Evolutionary conservation across 2,329 filamentous ascomycete species (phyloP), one percentile per base, ranked within the genome.

Genomic region (Trichoderma lentiforme): DNA sequence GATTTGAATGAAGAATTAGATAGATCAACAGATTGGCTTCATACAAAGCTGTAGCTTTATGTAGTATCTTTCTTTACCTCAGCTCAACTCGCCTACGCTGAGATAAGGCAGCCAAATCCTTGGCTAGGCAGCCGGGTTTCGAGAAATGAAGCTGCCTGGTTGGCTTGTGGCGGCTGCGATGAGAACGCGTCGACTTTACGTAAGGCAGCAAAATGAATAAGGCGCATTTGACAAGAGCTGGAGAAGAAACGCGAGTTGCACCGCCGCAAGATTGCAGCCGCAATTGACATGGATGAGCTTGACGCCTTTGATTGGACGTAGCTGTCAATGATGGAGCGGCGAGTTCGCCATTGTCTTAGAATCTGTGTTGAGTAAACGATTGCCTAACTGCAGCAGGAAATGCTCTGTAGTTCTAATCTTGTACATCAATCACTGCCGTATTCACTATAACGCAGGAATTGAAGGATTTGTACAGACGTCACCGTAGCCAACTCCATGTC

Each of bases 121-220:
- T 30, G 9, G 32, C 21, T 43, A 71, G 68, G 68, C 68, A 71
- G 26, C 68, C 51, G 21, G 24, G n/a, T 43, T 58, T 28, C n/a
- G 2, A 8, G 53, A 34, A 69, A 64, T 39, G 21, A 24, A 64
- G 68, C 68, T 64, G 47, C 32, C 51, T 71, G 60, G 60, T 71
- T 70, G 67, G 67, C 11, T 70, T 30, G 26, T 70, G 67, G 58
- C 43, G 68, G 47, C 60, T 47, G n/a, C 32, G 18, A 36, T 28
- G 39, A 63, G 28, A 26, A 51, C 57, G 56, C 36, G 65, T 61
- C 39, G 66, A 61, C n/a, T 32, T 51, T 62, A 32, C 67, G 36
- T 39, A 61, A 70, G 67, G 67, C 57, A 70, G 57, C 67, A 34
- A 15, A 53, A 62, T 70, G 28, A 47, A 34, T 21, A 65, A 65